These are phyloP conservation scores for Agrocybe pediades DNA, from an alignment of 768 basidiomycete species.

Conservation along the genomic window DNA sequence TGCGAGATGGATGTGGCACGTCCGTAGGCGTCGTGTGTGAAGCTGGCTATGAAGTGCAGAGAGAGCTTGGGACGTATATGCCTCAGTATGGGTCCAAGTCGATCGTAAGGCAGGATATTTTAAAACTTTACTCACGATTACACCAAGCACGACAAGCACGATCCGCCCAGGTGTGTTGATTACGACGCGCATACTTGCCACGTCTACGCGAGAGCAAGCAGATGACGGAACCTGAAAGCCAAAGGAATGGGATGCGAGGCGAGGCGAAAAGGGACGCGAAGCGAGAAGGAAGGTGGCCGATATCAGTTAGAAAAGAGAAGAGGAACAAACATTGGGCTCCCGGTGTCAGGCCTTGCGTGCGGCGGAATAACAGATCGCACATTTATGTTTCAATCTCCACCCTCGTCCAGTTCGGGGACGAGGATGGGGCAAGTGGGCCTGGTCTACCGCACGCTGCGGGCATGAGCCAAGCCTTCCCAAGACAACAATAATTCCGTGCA, in stretches of 20 bases:
- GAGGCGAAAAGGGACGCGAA: background rate
- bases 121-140: background rate
- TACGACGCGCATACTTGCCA: background rate
- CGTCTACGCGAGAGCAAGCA: background rate
- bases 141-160: background rate
- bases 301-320: background rate
- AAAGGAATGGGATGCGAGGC: background rate
- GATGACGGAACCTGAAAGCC: too few relatives aligned
- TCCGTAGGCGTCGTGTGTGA: slow-evolving; percentile 48
- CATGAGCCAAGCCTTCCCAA: too few relatives aligned
- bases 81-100: background rate
- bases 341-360: too few relatives aligned
- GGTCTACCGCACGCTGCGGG: too few relatives aligned
- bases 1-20: slow-evolving; percentile 39
- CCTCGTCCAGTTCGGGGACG: too few relatives aligned
- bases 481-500: too few relatives aligned
- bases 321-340: too few relatives aligned
- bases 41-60: slow-evolving; percentile 46
- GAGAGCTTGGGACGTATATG: slow-evolving; percentile 13
- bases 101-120: too few relatives aligned
- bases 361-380: background rate
- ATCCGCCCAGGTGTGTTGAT: background rate
- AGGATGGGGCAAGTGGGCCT: too few relatives aligned
- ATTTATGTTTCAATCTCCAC: background rate
- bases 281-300: background rate